Evolutionary conservation across 106 monocot species (phyloP).

Genomic region (Platanthera guangdongensis): DNA sequence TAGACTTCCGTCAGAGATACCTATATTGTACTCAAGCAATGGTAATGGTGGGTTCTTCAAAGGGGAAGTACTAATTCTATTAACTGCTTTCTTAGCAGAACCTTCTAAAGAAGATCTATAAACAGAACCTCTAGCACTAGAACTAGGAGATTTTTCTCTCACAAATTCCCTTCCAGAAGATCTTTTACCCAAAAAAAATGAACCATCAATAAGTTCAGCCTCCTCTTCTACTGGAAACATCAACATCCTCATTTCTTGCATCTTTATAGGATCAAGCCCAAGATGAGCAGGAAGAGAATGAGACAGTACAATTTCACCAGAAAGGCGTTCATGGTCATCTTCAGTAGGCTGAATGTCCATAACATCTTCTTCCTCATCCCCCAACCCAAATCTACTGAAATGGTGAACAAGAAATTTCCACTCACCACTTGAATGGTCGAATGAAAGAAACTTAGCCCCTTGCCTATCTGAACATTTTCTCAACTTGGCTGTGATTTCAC

Average conservation of each 20-base stretch:
- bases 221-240: slow-evolving; percentile 76
- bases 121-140: slow-evolving; percentile 36
- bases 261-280: slow-evolving; percentile 77
- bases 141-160: slow-evolving; percentile 44
- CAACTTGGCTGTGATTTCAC: slow-evolving; percentile 26
- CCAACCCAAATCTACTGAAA: slow-evolving; percentile 93
- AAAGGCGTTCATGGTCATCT: slow-evolving; percentile 22
- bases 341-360: slow-evolving; percentile 37
- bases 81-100: slow-evolving; percentile 34
- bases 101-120: slow-evolving; percentile 34
- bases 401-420: slow-evolving; percentile 83
- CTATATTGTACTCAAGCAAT: slow-evolving; percentile 62
- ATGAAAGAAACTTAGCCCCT: slow-evolving; percentile 74
- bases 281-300: slow-evolving; percentile 99
- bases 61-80: slow-evolving; percentile 21
- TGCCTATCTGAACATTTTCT: slow-evolving; percentile 37
- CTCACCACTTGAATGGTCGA: slow-evolving; percentile 34
- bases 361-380: slow-evolving; percentile 70
- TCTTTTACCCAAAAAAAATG: slow-evolving; percentile 33
- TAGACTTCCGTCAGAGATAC: slow-evolving; percentile 28
- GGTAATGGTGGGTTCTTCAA: slow-evolving; percentile 41
- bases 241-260: slow-evolving; percentile 89
- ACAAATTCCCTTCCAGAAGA: slow-evolving; percentile 19
- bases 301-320: slow-evolving; percentile 34
- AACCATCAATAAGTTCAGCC: slow-evolving; percentile 37